phyloP scores from a whole-genome alignment of 2,329 filamentous ascomycete genomes.

The Exophiala lecanii-corni region DNA sequence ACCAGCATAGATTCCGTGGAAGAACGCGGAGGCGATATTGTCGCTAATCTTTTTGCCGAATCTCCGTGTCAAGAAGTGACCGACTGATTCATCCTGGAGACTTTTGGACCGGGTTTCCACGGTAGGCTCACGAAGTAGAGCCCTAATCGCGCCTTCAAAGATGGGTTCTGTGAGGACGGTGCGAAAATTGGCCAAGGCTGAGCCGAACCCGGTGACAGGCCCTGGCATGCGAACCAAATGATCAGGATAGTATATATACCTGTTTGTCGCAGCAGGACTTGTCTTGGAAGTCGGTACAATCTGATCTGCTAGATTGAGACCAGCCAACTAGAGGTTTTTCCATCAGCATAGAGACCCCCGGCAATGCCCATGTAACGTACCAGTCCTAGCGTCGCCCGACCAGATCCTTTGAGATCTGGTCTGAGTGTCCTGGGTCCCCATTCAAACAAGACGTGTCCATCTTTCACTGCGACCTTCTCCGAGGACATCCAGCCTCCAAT shows the following conservation, averaged over 20 bases:
- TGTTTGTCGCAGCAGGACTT: constrained; percentile 54
- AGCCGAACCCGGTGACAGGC: constrained; percentile 27
- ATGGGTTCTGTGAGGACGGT: constrained; percentile 51
- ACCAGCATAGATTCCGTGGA: constrained; percentile 91
- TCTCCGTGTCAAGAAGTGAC: constrained; percentile 57
- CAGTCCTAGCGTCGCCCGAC: constrained; percentile 65
- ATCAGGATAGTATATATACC: constrained; percentile 86
- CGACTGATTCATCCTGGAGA: constrained; percentile 65
- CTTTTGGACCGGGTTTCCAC: constrained; percentile 27
- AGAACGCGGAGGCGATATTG: constrained; percentile 67
- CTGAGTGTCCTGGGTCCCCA: constrained; percentile 75
- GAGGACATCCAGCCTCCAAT: constrained; percentile 83
- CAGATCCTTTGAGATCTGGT: constrained; percentile 48
- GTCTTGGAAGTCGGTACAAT: constrained; percentile 50
- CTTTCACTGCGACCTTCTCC: constrained; percentile 54
- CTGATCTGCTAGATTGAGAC: constrained; percentile 54
- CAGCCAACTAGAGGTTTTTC: constrained; percentile 46
- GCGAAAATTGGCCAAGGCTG: constrained; percentile 29
- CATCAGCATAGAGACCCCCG: constrained; percentile 7
- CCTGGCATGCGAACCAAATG: constrained; percentile 64
- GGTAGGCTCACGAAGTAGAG: constrained; percentile 31
- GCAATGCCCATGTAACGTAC: constrained; percentile 44
- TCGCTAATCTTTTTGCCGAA: constrained; percentile 56
- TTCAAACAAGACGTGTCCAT: constrained; percentile 70
- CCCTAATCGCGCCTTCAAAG: constrained; percentile 45